phyloP scores from a whole-genome alignment of 2,329 filamentous ascomycete genomes.

The Aspergillus puulaauensis region DNA sequence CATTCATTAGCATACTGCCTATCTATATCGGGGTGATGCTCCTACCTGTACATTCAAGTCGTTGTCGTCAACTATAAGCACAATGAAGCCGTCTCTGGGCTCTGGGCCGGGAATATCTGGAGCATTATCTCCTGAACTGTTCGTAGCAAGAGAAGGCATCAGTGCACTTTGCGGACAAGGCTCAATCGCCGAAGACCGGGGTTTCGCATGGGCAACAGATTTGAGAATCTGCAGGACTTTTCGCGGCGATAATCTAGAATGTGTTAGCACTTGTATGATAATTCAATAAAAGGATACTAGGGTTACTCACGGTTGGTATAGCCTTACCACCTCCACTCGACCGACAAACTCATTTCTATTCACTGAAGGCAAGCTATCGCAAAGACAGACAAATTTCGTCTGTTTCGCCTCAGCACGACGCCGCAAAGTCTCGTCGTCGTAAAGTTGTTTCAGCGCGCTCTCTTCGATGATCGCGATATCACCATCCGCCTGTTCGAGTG shows the following conservation, averaged over 20 bases:
- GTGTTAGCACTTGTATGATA: not conserved
- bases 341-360: not conserved
- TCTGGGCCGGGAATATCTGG: too few relatives aligned
- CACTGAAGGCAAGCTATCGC: not conserved
- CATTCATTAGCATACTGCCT: not conserved
- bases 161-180: not conserved
- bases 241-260: not conserved
- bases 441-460: constrained; percentile 9
- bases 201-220: not conserved
- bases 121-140: not conserved
- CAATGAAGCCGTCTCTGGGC: not conserved
- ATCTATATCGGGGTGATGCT: not conserved
- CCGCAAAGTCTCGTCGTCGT: not conserved
- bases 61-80: constrained; percentile 43
- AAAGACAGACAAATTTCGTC: constrained; percentile 20
- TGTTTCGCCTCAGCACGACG: constrained; percentile 1
- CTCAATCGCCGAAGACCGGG: not conserved
- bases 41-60: constrained; percentile 37
- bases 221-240: constrained; percentile 3
- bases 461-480: constrained; percentile 28
- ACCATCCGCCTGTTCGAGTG: constrained; percentile 19
- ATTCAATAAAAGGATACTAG: too few relatives aligned
- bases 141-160: not conserved
- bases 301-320: constrained; percentile 12
- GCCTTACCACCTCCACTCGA: constrained; percentile 3